Conservation (phyloP, 2,329 filamentous ascomycete genomes). For the Ophiocordyceps sinensis region DNA sequence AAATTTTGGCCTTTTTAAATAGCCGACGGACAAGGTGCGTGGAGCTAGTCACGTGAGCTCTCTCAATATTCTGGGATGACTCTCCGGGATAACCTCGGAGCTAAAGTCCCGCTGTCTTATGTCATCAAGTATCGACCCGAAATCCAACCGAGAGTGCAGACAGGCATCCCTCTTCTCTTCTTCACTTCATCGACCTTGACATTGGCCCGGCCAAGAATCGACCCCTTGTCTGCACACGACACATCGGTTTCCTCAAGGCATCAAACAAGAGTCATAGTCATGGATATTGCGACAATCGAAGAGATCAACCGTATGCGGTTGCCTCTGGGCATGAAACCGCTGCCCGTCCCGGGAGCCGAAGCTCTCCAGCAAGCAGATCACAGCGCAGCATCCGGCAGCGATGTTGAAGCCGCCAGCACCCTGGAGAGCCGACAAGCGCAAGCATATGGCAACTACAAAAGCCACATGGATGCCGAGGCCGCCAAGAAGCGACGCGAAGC, state of each 20-base stretch:
- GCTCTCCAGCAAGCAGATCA: slow-evolving; percentile 14
- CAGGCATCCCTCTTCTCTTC: no score
- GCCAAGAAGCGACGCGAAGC: slow-evolving; percentile 68
- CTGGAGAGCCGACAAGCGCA: slow-evolving; percentile 66
- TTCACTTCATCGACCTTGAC: no score
- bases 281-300: slow-evolving; percentile 66
- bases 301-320: slow-evolving; percentile 87
- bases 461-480: slow-evolving; percentile 52
- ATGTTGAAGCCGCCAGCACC: slow-evolving; percentile 66
- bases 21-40: neutral
- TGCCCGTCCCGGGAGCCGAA: slow-evolving; percentile 63
- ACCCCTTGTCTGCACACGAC: no score
- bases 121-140: no score
- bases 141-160: no score
- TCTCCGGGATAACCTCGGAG: neutral
- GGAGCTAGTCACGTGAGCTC: neutral
- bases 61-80: no score
- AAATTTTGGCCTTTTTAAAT: slow-evolving; percentile 3
- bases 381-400: slow-evolving; percentile 41
- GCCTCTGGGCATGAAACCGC: slow-evolving; percentile 77
- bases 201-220: no score
- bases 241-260: no score
- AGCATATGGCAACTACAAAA: slow-evolving; percentile 58
- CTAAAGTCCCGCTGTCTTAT: no score
- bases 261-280: slow-evolving; percentile 9